Percentiles rank a stretch among this genome's conserved stretches.
These are phyloP conservation scores for Dinochytrium kinnereticum DNA, from an alignment of 371 early-diverging fungal genomes.

Conservation along the genomic window DNA sequence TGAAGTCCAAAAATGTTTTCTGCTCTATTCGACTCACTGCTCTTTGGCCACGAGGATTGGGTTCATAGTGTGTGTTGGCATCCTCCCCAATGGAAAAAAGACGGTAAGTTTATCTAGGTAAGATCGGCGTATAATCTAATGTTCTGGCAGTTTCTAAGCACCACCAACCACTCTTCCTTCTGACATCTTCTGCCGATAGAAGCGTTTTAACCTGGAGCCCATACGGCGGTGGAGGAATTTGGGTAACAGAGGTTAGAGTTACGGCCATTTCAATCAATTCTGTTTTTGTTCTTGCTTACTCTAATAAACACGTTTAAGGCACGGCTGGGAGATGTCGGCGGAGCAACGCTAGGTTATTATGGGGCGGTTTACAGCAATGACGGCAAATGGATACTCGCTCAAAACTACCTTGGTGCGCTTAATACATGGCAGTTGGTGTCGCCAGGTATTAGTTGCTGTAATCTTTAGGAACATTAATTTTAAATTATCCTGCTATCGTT, in stretches of 20 bases:
- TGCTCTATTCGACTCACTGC: constrained; percentile 74
- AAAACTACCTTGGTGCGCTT: constrained; percentile 88
- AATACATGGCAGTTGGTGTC: constrained; percentile 74
- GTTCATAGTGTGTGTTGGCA: constrained; percentile 87
- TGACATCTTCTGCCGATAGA: constrained; percentile 93
- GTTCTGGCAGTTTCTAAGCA: constrained; percentile 28
- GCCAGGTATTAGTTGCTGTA: constrained; percentile 37
- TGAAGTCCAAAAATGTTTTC: neutral
- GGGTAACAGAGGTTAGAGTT: constrained; percentile 72
- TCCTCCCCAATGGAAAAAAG: constrained; percentile 40
- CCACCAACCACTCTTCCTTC: constrained; percentile 72
- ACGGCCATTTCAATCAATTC: neutral
- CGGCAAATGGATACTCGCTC: constrained; percentile 71
- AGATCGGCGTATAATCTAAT: neutral
- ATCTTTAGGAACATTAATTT: neutral
- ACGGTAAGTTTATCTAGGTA: neutral
- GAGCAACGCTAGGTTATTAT: constrained; percentile 81
- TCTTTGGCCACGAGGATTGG: constrained; percentile 97
- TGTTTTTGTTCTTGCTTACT: neutral
- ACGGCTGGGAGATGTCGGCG: constrained; percentile 92
- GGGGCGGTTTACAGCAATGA: constrained; percentile 77
- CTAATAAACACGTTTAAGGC: too few species aligned
- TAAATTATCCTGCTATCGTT: neutral
- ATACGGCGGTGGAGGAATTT: constrained; percentile 79
- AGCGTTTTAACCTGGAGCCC: constrained; percentile 92